Conservation (phyloP, 768 basidiomycete species). For the Hericium rajendrae region DNA sequence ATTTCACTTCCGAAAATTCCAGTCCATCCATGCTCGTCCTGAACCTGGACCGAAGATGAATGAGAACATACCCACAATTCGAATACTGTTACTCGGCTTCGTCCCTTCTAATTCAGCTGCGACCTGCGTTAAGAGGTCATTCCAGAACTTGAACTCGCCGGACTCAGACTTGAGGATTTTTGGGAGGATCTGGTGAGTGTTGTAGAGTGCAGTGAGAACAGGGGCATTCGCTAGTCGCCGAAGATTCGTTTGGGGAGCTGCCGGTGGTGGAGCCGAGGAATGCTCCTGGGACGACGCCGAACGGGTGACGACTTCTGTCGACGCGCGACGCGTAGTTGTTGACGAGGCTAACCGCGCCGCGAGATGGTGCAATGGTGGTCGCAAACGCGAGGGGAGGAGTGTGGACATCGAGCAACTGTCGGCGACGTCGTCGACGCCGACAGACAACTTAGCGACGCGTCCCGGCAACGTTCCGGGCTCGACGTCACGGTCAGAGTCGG, state of each 20-base stretch:
- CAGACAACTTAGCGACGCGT: no score
- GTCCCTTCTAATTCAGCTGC: constrained; percentile 5
- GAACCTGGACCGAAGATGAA: no score
- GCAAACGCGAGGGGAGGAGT: neutral
- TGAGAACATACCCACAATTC: constrained; percentile 9
- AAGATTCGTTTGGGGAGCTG: no score
- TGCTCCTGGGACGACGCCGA: no score
- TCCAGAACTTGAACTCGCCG: constrained; percentile 7
- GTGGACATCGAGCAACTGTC: neutral
- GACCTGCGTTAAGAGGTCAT: constrained; percentile 2
- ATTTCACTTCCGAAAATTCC: no score
- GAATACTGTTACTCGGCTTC: neutral
- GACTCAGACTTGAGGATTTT: constrained; percentile 9
- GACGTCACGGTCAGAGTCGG: no score
- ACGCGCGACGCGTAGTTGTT: neutral
- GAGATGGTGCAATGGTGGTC: neutral
- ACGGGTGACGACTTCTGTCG: no score
- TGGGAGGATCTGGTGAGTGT: constrained; percentile 4
- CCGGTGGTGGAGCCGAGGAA: no score
- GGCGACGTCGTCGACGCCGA: neutral
- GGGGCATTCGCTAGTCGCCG: constrained; percentile 6
- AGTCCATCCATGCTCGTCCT: no score
- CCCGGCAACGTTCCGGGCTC: no score
- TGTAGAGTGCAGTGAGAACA: constrained; percentile 9
- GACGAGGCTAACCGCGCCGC: neutral